Evolutionary conservation across 129 eudicot species (phyloP).

Genomic region (Lactuca saligna): DNA sequence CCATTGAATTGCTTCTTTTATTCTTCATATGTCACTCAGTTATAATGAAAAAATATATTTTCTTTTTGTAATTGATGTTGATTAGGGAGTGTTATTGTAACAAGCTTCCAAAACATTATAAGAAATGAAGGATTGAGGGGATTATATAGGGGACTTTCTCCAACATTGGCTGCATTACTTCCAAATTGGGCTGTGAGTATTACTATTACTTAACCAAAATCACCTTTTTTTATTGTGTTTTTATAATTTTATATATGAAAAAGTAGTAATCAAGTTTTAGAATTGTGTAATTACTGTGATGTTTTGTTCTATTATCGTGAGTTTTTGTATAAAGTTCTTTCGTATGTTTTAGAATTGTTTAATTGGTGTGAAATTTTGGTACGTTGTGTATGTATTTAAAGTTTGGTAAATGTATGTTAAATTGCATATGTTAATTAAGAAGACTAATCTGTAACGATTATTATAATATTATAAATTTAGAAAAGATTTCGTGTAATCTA

Average conservation of each 20-base stretch:
- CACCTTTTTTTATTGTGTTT: neutral
- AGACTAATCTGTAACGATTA: too few relatives aligned
- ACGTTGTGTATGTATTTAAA: too few relatives aligned
- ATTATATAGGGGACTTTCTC: slow-evolving; percentile 92
- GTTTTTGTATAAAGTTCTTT: neutral
- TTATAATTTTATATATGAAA: too few relatives aligned
- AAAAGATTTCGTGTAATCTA: neutral
- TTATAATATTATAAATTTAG: too few relatives aligned
- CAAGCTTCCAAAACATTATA: slow-evolving; percentile 64
- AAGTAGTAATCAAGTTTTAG: neutral
- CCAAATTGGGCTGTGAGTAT: slow-evolving; percentile 98
- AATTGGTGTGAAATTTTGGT: too few relatives aligned
- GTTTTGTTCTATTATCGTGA: neutral
- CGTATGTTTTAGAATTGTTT: neutral
- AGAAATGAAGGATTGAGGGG: slow-evolving; percentile 79
- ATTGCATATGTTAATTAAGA: neutral
- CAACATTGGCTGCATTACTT: slow-evolving; percentile 83
- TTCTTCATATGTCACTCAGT: neutral
- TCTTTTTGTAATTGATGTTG: slow-evolving; percentile 7
- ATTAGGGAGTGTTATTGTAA: slow-evolving; percentile 80
- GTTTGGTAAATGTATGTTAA: too few relatives aligned
- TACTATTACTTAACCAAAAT: slow-evolving; percentile 8
- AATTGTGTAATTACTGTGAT: too few relatives aligned
- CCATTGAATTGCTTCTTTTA: neutral
- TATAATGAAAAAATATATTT: neutral